Percentiles rank a stretch among this genome's conserved stretches.
These are phyloP conservation scores for Acarospora socialis DNA, from an alignment of 2,329 filamentous ascomycete species.

Conservation along the genomic window DNA sequence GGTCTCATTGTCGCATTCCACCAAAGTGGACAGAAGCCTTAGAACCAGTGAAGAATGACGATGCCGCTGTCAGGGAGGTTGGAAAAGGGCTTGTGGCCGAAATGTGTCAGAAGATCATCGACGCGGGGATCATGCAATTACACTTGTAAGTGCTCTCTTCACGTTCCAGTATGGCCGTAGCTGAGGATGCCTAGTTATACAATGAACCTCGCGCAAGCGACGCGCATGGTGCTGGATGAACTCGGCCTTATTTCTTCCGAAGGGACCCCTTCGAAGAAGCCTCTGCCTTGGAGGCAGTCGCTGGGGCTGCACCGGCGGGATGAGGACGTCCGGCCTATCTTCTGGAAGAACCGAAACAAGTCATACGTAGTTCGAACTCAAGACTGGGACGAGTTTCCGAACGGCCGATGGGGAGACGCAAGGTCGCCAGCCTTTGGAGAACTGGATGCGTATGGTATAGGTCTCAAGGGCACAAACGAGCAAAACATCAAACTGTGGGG, in stretches of 20 bases:
- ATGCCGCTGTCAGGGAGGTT: slow-evolving; percentile 77
- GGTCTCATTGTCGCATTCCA: slow-evolving; percentile 78
- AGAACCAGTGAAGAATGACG: slow-evolving; percentile 93
- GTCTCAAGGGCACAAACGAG: slow-evolving; percentile 86
- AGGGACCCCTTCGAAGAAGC: slow-evolving; percentile 66
- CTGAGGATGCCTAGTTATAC: slow-evolving; percentile 50
- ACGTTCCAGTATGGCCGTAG: neutral
- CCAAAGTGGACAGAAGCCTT: slow-evolving; percentile 65
- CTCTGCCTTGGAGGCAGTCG: slow-evolving; percentile 93
- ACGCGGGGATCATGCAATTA: slow-evolving; percentile 69
- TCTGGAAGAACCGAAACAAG: slow-evolving; percentile 95
- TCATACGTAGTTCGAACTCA: slow-evolving; percentile 92
- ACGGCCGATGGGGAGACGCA: slow-evolving; percentile 96
- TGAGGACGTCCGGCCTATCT: slow-evolving; percentile 94
- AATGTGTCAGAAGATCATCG: slow-evolving; percentile 76
- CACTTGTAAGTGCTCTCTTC: slow-evolving; percentile 54
- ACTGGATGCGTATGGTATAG: slow-evolving; percentile 85
- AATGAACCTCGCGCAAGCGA: slow-evolving; percentile 94
- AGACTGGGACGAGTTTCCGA: slow-evolving; percentile 98
- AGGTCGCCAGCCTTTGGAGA: slow-evolving; percentile 93
- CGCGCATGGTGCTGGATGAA: slow-evolving; percentile 85
- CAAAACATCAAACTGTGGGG: slow-evolving; percentile 94
- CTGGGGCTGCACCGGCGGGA: slow-evolving; percentile 75
- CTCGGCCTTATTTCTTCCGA: slow-evolving; percentile 65
- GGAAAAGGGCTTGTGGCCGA: slow-evolving; percentile 77